phyloP scores from a whole-genome alignment of 2,329 filamentous ascomycete species.

The Gliomastix tumulicola region DNA sequence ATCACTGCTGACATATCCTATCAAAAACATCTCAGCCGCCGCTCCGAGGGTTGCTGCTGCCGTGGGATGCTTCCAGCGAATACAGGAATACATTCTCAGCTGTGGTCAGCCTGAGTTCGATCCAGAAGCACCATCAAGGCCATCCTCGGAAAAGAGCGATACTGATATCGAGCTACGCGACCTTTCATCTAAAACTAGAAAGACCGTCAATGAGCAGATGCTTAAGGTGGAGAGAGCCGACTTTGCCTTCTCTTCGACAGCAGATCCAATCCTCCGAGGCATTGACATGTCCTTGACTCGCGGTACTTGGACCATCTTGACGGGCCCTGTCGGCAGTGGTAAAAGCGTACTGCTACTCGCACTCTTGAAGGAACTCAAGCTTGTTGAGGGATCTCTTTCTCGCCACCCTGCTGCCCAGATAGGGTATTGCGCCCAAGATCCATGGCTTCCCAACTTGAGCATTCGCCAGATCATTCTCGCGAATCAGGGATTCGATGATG shows the following conservation, averaged over 20 bases:
- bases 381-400: slow-evolving; percentile 14
- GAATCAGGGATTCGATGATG: slow-evolving; percentile 16
- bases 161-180: neutral
- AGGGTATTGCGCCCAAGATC: slow-evolving; percentile 33
- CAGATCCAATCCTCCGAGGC: neutral
- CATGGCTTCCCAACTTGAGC: slow-evolving; percentile 33
- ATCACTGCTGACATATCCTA: neutral
- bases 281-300: neutral
- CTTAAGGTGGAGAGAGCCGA: neutral
- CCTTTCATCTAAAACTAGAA: too few relatives aligned
- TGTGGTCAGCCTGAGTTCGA: too few relatives aligned
- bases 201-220: too few relatives aligned
- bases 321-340: slow-evolving; percentile 23
- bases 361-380: slow-evolving; percentile 24
- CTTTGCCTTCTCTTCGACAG: neutral
- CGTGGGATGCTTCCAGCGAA: neutral
- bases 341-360: slow-evolving; percentile 30
- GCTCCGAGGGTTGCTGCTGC: neutral
- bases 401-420: slow-evolving; percentile 12
- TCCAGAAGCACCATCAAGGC: too few relatives aligned
- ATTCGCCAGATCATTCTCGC: slow-evolving; percentile 30
- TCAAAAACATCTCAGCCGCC: neutral
- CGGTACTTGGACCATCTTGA: slow-evolving; percentile 5
- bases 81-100: neutral
- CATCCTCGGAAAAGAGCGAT: slow-evolving; percentile 10